Percentiles rank a stretch among this genome's conserved stretches.
Conservation (phyloP, 257 asterid species). For the Ocimum tenuiflorum region DNA sequence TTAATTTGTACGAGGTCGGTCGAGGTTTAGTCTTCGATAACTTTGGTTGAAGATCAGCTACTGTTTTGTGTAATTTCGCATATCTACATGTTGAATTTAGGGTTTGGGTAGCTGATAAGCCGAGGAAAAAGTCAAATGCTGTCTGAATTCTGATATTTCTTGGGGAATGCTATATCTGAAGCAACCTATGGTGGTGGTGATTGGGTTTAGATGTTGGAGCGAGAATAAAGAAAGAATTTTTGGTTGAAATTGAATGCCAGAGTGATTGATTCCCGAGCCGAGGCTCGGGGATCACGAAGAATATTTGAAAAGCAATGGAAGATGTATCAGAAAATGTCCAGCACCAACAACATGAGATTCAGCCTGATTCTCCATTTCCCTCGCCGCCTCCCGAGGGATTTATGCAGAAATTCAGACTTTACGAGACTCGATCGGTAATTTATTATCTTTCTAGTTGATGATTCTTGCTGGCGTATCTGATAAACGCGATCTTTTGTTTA, state of each 20-base stretch:
- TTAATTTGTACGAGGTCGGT: neutral
- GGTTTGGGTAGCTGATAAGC: slow-evolving; percentile 17
- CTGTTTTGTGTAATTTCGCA: slow-evolving; percentile 20
- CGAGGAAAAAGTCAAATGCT: slow-evolving; percentile 13
- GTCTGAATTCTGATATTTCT: slow-evolving; percentile 3
- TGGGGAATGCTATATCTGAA: slow-evolving; percentile 55
- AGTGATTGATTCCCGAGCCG: slow-evolving; percentile 87
- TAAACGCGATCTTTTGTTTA: slow-evolving; percentile 6
- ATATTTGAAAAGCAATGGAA: slow-evolving; percentile 35
- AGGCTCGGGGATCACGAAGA: slow-evolving; percentile 62
- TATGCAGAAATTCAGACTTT: slow-evolving; percentile 91
- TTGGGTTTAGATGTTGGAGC: slow-evolving; percentile 30
- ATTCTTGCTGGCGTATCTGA: slow-evolving; percentile 7
- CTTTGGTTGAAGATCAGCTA: slow-evolving; percentile 26
- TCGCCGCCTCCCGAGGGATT: slow-evolving; percentile 40
- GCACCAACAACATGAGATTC: slow-evolving; percentile 30
- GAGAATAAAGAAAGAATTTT: slow-evolving; percentile 20
- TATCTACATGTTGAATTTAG: slow-evolving; percentile 25
- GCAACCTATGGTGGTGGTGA: slow-evolving; percentile 40
- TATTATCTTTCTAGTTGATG: slow-evolving; percentile 9
- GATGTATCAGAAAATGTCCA: slow-evolving; percentile 31
- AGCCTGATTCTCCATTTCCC: slow-evolving; percentile 25
- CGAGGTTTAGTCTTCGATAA: neutral
- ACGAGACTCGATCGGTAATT: slow-evolving; percentile 81
- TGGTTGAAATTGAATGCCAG: slow-evolving; percentile 49